Base-by-base conservation (phyloP, 2,329 filamentous ascomycete species). In the Chaetomiaceae sp. region DNA sequence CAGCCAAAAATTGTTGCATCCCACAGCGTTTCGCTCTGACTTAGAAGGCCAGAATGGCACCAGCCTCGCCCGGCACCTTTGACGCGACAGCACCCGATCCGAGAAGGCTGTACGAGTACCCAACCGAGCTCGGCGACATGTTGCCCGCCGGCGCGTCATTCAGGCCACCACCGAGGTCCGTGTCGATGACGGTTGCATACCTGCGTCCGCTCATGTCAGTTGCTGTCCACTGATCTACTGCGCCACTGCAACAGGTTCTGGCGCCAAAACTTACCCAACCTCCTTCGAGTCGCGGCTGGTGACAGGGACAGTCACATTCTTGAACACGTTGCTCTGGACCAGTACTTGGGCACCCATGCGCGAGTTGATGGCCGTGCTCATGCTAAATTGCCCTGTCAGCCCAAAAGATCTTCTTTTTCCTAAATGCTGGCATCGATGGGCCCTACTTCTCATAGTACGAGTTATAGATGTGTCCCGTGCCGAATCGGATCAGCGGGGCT, bases 401-500 rank as follows among this genome's bases (percentile, higher is more conserved):
- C 4, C n/a, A n/a, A n/a, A n/a, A n/a, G n/a, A n/a, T 29, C 21
- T 8, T 11, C 34, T 20, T 7, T 13, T 41, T 34, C 21, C 13
- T 2, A 0, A 2, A 9, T 8, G 13, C 27, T 13, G 20, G 13
- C n/a, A 5, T 8, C 30, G 10, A 2, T 2, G 10, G 5, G 18
- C 11, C 54, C 52, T 42, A 59, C 58, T 57, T 58, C 18, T 59
- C 50, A 51, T 57, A 62, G 20, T 49, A 52, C 14, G 55, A 61
- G 51, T 66, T 68, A 64, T 64, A 74, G 62, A 76, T 67, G 69
- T 87, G 84, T 10, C 72, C 81, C 37, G 80, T 85, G 25, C 84
- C 84, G 71, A 87, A 87, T 60, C 84, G 82, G 66, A 86, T 65
- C 3, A 77, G 80, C 4, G 85, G 84, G 0, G 70, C 72, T 51